These are phyloP conservation scores for Candida mesenterica DNA, from an alignment of 1,139 yeast species.

Conservation along the genomic window DNA sequence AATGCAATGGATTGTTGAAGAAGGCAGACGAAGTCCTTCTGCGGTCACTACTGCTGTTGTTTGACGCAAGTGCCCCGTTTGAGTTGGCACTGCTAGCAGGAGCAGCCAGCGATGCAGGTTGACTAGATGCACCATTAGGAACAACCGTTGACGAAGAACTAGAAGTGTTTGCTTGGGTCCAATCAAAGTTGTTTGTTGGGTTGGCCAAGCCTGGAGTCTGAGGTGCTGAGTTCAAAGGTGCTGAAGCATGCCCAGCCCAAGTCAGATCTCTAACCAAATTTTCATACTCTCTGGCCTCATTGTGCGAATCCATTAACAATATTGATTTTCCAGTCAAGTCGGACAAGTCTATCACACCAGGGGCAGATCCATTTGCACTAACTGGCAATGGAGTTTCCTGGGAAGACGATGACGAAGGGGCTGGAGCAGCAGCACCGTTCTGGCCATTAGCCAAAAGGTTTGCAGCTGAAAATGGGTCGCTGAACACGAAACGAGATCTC, in stretches of 20 bases:
- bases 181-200: conserved; percentile 14
- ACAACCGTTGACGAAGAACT: conserved; percentile 6
- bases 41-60: conserved; percentile 18
- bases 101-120: neutral
- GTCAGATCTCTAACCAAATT: conserved; percentile 47
- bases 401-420: conserved; percentile 38
- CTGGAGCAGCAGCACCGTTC: conserved; percentile 11
- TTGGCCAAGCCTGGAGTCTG: conserved; percentile 38
- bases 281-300: conserved; percentile 53
- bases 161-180: conserved; percentile 10
- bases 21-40: conserved; percentile 39
- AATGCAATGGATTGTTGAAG: conserved; percentile 14
- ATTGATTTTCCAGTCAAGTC: conserved; percentile 53
- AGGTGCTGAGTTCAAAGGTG: conserved; percentile 25
- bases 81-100: conserved; percentile 1
- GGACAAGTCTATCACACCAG: conserved; percentile 28
- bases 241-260: conserved; percentile 22
- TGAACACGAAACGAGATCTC: conserved; percentile 67
- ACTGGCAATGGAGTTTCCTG: conserved; percentile 16
- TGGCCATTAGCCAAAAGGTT: conserved; percentile 32
- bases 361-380: conserved; percentile 10
- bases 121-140: neutral
- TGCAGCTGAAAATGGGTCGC: conserved; percentile 55
- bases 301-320: conserved; percentile 54
- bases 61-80: conserved; percentile 7